phyloP scores from a whole-genome alignment of 345 rosid genomes.

The Lagerstroemia speciosa region DNA sequence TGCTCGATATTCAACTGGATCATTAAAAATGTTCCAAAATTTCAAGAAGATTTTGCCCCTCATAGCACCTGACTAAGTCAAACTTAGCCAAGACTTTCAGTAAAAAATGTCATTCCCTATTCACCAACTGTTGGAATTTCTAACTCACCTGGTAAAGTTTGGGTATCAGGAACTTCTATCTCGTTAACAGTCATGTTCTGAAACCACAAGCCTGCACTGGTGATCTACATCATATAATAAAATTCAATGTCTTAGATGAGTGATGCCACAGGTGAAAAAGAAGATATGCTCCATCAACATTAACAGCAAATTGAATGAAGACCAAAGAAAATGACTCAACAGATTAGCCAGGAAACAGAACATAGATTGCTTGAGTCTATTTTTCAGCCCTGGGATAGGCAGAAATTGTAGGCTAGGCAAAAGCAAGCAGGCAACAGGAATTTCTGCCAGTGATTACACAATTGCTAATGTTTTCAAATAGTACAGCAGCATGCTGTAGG shows the following conservation, averaged over 20 bases:
- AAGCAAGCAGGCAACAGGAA: background rate
- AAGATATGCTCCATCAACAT: background rate
- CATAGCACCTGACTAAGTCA: constrained; percentile 40
- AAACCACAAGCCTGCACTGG: constrained; percentile 90
- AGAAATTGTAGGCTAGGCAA: background rate
- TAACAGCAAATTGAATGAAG: background rate
- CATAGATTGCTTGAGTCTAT: background rate
- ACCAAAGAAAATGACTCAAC: background rate
- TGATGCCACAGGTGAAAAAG: background rate
- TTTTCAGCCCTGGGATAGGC: background rate
- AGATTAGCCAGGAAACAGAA: background rate
- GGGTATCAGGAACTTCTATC: constrained; percentile 25
- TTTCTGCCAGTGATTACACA: background rate
- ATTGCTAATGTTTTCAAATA: background rate
- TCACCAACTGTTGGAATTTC: constrained; percentile 37
- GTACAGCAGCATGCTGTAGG: background rate
- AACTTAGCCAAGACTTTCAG: constrained; percentile 42
- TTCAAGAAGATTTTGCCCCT: constrained; percentile 33
- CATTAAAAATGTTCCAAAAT: constrained; percentile 44
- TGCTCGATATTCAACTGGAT: constrained; percentile 36
- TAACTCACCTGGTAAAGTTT: constrained; percentile 24
- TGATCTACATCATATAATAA: constrained; percentile 47
- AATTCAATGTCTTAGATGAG: constrained; percentile 11
- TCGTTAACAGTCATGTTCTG: constrained; percentile 35
- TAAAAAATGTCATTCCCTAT: constrained; percentile 35